Conservation (phyloP, 257 asterid genomes). For the Fraxinus cuspidata region DNA sequence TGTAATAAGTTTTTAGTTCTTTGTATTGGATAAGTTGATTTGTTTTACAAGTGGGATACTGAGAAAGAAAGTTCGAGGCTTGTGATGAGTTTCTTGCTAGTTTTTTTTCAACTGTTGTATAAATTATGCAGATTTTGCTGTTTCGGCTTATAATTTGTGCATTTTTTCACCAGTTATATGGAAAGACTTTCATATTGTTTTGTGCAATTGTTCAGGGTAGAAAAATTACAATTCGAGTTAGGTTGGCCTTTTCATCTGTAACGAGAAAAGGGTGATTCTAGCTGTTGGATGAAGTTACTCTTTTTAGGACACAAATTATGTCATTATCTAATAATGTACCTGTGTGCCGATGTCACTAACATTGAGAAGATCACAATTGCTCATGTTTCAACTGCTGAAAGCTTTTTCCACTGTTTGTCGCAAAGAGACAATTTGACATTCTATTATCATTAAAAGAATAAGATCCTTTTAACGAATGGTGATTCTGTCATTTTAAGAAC, state of each 20-base stretch:
- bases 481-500: not conserved
- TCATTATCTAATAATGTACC: not conserved
- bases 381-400: not conserved
- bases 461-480: not conserved
- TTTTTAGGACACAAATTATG: not conserved
- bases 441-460: not conserved
- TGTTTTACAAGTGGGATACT: slow-evolving; percentile 17
- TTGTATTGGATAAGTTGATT: slow-evolving; percentile 5
- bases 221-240: not conserved
- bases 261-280: not conserved
- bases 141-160: slow-evolving; percentile 7
- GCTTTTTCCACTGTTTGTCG: not conserved
- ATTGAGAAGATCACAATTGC: not conserved
- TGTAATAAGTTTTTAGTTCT: not conserved
- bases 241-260: not conserved
- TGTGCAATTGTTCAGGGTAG: not conserved
- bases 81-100: slow-evolving; percentile 11
- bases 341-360: not conserved
- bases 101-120: not conserved
- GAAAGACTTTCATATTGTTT: not conserved
- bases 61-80: slow-evolving; percentile 13
- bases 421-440: not conserved
- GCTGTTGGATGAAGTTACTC: not conserved
- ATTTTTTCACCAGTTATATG: not conserved
- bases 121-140: slow-evolving; percentile 11